phyloP scores from a whole-genome alignment of 2,329 filamentous ascomycete genomes.

The Coniochaeta sp. region DNA sequence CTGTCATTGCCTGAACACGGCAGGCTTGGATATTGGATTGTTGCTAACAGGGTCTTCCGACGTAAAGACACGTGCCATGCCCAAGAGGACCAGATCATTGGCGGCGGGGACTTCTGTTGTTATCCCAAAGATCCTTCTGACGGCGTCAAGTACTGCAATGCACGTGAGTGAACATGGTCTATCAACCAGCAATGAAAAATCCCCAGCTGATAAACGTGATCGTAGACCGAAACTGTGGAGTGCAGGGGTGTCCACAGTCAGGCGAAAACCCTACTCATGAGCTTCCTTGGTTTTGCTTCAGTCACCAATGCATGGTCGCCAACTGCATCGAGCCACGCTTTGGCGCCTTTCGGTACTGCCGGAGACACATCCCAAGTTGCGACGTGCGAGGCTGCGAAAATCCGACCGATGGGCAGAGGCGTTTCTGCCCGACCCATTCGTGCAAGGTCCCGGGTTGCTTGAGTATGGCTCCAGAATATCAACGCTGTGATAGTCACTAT shows the following conservation, averaged over 20 bases:
- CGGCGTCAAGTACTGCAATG: not conserved
- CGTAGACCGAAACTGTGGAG: not conserved
- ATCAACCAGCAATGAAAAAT: no score
- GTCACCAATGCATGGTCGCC: not conserved
- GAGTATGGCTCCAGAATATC: not conserved
- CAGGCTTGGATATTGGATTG: not conserved
- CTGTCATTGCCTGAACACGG: not conserved
- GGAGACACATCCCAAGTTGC: not conserved
- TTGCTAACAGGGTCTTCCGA: not conserved
- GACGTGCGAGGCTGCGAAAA: not conserved
- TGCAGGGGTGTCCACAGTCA: not conserved
- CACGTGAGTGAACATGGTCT: not conserved
- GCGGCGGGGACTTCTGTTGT: not conserved
- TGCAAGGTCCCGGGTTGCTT: not conserved
- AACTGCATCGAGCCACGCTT: not conserved
- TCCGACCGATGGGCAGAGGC: not conserved
- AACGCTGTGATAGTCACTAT: not conserved
- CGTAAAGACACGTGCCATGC: not conserved
- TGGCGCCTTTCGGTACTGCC: not conserved
- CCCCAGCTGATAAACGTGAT: not conserved
- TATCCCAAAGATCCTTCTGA: not conserved
- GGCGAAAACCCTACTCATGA: not conserved
- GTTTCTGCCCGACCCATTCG: not conserved
- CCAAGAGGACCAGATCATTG: not conserved
- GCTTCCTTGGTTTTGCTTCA: not conserved